Base-by-base conservation (phyloP, 2,329 filamentous ascomycete species). In the Cryphonectria nitschkei region DNA sequence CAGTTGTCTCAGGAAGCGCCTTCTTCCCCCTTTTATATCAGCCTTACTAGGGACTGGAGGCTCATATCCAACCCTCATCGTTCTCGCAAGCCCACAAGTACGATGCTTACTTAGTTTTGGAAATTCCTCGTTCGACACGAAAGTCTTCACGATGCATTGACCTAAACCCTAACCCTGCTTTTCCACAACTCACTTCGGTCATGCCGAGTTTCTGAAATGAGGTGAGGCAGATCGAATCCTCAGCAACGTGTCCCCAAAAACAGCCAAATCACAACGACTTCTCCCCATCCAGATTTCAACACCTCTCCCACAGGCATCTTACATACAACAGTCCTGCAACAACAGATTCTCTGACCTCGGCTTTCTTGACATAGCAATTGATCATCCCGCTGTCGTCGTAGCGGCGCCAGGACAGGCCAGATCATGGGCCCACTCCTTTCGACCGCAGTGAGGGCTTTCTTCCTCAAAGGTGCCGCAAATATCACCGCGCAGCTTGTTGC, bases 391-490 rank as follows among this genome's bases (percentile, higher is more conserved):
- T 50, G 63, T 34, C 68, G 63, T 67, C 14, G 34, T 34, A 43
- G 63, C 65, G 65, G 63, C 46, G 64, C 52, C 26, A 41, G 54
- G 65, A 32, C 41, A 52, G 26, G 43, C 14, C n/a, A 32, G 54
- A 46, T 32, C 34, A 72, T 72, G 71, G 71, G 71, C 46, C 71
- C 71, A 56, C 62, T 70, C 11, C 58, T 72, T 34, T 64, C 66
- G 41, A 73, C 72, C n/a, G 72, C 72, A 60, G 43, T 75, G 56
- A 56, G 72, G 65, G 72, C 74, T 34, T 67, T 72, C 22, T 70
- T 69, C 58, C 73, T 75, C 54, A 75, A 75, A 62, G 74, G 70
- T 37, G 64, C 37, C 26, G 74, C 74, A 60, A 75, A 75, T 43
- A 32, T 75, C 41, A 74, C 71, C 39, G 73, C 71, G 14, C 74